Evolutionary conservation across 2,329 filamentous ascomycete genomes (phyloP), one percentile per base, ranked within the genome.

Genomic region (Pezicula rhizophila): DNA sequence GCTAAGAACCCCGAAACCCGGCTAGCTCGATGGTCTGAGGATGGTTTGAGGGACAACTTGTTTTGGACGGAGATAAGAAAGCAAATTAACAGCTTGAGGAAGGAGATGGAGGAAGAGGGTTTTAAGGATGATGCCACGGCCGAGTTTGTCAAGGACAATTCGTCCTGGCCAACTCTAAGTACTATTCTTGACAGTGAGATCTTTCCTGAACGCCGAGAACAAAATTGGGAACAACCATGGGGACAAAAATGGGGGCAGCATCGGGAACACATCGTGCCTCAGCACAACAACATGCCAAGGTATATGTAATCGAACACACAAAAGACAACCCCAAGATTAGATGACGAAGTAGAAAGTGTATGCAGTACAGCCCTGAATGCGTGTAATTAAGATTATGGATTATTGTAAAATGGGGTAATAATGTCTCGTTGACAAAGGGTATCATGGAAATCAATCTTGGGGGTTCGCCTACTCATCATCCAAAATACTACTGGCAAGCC

Each of bases 401-500:
- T 57, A 55, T 46, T 45, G 49, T 52, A 47, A 40, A 37, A 38
- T 52, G 37, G 34, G 51, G n/a, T 42, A 38, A 17, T 44, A 17
- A 35, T 23, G 44, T 33, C 34, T 51, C 46, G 23, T 28, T 48
- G 42, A 43, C 43, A 47, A 52, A 49, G 57, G 55, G 57, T 60
- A 60, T 60, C 58, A 57, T 46, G 42, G 52, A 54, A 39, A 45
- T 25, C 42, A 50, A 39, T 34, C 39, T 11, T 17, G 14, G 5
- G 34, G 28, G 11, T 39, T 37, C 33, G 20, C 39, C 58, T 42
- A 69, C 53, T 96, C 93, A 64, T 96, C 88, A 62, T 96, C 92
- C 49, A 97, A 77, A 63, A 96, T 92, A 23, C 86, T 86, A 68
- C 85, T 95, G 39, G 93, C 93, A 58, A 96, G 72, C 38, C 76